These are phyloP conservation scores for Gentiana dahurica DNA, from an alignment of 257 asterid species.

Conservation along the genomic window DNA sequence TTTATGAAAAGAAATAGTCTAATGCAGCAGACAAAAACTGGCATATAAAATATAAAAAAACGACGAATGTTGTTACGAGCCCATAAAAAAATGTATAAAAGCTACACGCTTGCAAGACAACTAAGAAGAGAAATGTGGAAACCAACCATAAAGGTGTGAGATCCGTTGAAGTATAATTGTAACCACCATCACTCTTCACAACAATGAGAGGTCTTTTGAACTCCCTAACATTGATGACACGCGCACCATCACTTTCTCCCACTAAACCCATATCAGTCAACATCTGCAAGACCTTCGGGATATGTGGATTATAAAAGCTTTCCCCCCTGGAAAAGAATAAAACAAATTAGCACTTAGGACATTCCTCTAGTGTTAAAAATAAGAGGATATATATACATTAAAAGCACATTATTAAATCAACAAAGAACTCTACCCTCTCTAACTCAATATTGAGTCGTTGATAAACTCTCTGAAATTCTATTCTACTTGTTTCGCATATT, in stretches of 20 bases:
- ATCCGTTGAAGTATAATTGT: conserved; percentile 91
- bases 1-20: background rate
- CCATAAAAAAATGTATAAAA: conserved; percentile 1
- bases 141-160: conserved; percentile 84
- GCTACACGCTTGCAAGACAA: background rate
- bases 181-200: conserved; percentile 92
- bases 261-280: conserved; percentile 54
- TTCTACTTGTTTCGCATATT: conserved; percentile 82
- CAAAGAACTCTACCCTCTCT: conserved; percentile 48
- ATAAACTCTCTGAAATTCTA: conserved; percentile 58
- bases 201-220: conserved; percentile 75
- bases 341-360: background rate
- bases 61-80: no score
- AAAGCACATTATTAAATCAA: conserved; percentile 2
- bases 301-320: conserved; percentile 87
- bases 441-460: conserved; percentile 61
- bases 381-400: no score
- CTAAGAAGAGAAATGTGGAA: conserved; percentile 6
- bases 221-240: conserved; percentile 82
- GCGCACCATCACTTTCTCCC: conserved; percentile 92
- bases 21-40: no score
- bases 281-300: conserved; percentile 51
- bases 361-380: no score
- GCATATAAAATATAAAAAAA: no score
- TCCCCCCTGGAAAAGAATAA: conserved; percentile 49